phyloP scores from a whole-genome alignment of 2,329 filamentous ascomycete species.

The Microdochium trichocladiopsis region DNA sequence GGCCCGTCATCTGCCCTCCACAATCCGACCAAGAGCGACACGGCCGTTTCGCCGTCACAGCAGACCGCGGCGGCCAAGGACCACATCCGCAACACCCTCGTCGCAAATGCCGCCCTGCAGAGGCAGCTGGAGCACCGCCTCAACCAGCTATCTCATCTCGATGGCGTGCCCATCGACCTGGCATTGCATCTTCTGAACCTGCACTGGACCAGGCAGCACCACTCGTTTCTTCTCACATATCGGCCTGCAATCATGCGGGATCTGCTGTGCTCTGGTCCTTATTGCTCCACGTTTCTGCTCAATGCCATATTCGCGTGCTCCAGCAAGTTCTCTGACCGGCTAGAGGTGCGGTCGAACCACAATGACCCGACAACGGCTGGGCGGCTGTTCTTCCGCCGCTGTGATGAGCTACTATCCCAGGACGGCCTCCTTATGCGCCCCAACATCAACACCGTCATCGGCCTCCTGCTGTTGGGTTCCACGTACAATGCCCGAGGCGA shows the following conservation, averaged over 20 bases:
- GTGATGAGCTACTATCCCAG: conserved; percentile 12
- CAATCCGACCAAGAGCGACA: neutral
- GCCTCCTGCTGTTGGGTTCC: conserved; percentile 16
- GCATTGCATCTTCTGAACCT: conserved; percentile 27
- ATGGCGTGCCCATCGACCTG: conserved; percentile 17
- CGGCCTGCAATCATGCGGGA: conserved; percentile 28
- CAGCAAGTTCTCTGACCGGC: conserved; percentile 16
- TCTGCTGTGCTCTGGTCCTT: conserved; percentile 22
- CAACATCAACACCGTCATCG: conserved; percentile 16
- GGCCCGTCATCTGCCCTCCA: conserved; percentile 6
- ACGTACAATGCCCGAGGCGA: conserved; percentile 14
- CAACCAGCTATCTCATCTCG: conserved; percentile 14
- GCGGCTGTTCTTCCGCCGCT: conserved; percentile 12
- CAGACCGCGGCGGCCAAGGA: neutral
- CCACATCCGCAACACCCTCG: conserved; percentile 4
- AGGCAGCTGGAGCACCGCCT: conserved; percentile 4
- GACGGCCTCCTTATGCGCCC: conserved; percentile 9
- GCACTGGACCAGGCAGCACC: conserved; percentile 31
- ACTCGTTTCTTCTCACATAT: conserved; percentile 28
- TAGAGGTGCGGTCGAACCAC: conserved; percentile 11
- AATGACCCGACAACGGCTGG: conserved; percentile 12
- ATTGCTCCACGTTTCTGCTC: conserved; percentile 27
- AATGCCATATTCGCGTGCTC: conserved; percentile 25
- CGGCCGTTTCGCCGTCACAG: neutral
- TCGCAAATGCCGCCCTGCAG: conserved; percentile 6